A percentile compares a stretch with the other conserved stretches of the same genome.
phyloP scores from a whole-genome alignment of 768 basidiomycete species.

The Mycena rosella region DNA sequence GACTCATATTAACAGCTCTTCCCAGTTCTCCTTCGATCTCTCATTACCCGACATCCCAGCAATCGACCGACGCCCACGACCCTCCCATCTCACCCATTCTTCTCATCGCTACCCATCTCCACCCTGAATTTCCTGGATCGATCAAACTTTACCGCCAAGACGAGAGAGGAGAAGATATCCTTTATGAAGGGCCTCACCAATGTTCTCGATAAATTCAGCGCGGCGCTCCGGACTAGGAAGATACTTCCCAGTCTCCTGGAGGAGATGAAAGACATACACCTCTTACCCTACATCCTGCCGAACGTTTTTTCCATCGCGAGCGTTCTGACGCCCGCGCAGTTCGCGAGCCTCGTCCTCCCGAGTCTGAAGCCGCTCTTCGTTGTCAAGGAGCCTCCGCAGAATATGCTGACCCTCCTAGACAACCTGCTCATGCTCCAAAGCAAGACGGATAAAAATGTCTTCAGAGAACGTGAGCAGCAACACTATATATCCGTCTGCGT shows the following conservation, averaged over 20 bases:
- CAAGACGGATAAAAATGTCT: slow-evolving; percentile 89
- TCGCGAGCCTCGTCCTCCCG: slow-evolving; percentile 84
- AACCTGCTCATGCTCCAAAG: slow-evolving; percentile 88
- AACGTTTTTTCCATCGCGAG: slow-evolving; percentile 94
- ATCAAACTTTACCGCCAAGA: slow-evolving; percentile 94
- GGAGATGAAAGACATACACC: slow-evolving; percentile 97
- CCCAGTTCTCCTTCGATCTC: slow-evolving; percentile 79
- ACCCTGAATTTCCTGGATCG: slow-evolving; percentile 97
- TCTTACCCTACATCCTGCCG: slow-evolving; percentile 95
- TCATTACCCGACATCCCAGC: slow-evolving; percentile 84
- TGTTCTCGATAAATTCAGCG: slow-evolving; percentile 89
- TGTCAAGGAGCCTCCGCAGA: slow-evolving; percentile 96
- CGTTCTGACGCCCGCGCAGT: slow-evolving; percentile 82
- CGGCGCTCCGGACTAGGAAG: slow-evolving; percentile 88
- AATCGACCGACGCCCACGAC: slow-evolving; percentile 82
- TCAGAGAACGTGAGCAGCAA: slow-evolving; percentile 83
- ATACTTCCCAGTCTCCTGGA: slow-evolving; percentile 93
- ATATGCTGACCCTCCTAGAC: slow-evolving; percentile 94
- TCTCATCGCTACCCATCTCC: slow-evolving; percentile 95
- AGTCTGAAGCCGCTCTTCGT: slow-evolving; percentile 91
- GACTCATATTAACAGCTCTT: slow-evolving; percentile 13
- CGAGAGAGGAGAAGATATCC: slow-evolving; percentile 94
- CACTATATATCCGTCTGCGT: slow-evolving; percentile 1
- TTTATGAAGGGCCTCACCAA: slow-evolving; percentile 92
- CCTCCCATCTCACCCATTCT: slow-evolving; percentile 89